phyloP scores from a whole-genome alignment of 2,329 filamentous ascomycete genomes.

The Lasiodiplodia citricola region DNA sequence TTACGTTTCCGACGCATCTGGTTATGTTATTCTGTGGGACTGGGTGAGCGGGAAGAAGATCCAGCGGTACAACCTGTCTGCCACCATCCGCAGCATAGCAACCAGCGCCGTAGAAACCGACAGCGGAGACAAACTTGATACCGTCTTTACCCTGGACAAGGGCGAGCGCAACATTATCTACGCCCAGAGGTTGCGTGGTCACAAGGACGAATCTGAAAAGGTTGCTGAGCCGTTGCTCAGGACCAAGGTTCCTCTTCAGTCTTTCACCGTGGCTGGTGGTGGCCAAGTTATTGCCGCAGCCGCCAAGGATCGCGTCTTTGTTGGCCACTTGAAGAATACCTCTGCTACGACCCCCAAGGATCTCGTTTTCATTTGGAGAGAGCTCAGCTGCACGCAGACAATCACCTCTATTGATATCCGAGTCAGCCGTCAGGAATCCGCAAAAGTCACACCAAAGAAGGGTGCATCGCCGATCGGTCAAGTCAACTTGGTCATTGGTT shows the following conservation, averaged over 20 bases:
- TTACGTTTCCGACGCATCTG: slow-evolving; percentile 59
- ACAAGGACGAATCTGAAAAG: slow-evolving; percentile 14
- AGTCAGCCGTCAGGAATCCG: slow-evolving; percentile 51
- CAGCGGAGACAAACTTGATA: slow-evolving; percentile 31
- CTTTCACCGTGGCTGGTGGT: slow-evolving; percentile 54
- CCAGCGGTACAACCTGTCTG: slow-evolving; percentile 50
- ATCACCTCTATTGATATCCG: slow-evolving; percentile 52
- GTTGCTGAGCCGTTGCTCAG: slow-evolving; percentile 38
- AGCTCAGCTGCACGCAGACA: slow-evolving; percentile 63
- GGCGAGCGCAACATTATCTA: slow-evolving; percentile 36
- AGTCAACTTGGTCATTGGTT: slow-evolving; percentile 80
- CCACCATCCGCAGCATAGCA: slow-evolving; percentile 42
- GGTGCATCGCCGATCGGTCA: slow-evolving; percentile 44
- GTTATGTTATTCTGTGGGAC: slow-evolving; percentile 62
- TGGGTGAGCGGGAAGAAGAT: slow-evolving; percentile 57
- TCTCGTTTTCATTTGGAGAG: slow-evolving; percentile 58
- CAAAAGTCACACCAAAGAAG: slow-evolving; percentile 56
- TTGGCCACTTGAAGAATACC: slow-evolving; percentile 59
- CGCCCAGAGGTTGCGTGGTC: slow-evolving; percentile 24
- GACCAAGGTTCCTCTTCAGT: slow-evolving; percentile 43
- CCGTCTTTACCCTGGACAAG: slow-evolving; percentile 47
- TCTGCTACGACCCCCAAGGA: slow-evolving; percentile 44
- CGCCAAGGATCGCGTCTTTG: slow-evolving; percentile 60
- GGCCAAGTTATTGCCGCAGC: slow-evolving; percentile 66
- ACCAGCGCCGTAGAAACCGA: slow-evolving; percentile 38